A percentile compares a stretch with the other conserved stretches of the same genome.
These are phyloP conservation scores for Brettanomyces custersianus DNA, from an alignment of 805 yeast genomes.

Conservation along the genomic window DNA sequence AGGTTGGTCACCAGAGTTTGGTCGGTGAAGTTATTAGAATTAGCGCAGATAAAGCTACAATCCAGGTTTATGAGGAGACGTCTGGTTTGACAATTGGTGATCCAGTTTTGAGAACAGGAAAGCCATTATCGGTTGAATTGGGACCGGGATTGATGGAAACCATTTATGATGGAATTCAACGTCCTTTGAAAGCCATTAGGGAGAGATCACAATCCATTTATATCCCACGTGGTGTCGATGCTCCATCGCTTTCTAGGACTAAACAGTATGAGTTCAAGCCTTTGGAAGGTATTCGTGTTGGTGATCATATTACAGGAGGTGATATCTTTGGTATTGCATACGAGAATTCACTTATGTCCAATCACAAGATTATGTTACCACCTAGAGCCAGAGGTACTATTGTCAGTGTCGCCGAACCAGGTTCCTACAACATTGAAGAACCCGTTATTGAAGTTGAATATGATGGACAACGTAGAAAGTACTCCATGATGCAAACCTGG, in stretches of 20 bases:
- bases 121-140: slow-evolving; percentile 96
- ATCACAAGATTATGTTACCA: slow-evolving; percentile 91
- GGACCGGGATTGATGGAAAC: slow-evolving; percentile 99
- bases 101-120: slow-evolving; percentile 96
- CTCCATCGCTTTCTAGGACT: slow-evolving; percentile 86
- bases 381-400: slow-evolving; percentile 99
- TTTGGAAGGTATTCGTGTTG: slow-evolving; percentile 56
- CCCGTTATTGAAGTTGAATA: slow-evolving; percentile 89
- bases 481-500: slow-evolving; percentile 98
- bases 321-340: slow-evolving; percentile 90
- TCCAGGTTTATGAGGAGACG: slow-evolving; percentile 98
- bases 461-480: slow-evolving; percentile 71
- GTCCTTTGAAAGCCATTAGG: slow-evolving; percentile 92
- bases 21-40: slow-evolving; percentile 99
- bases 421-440: slow-evolving; percentile 87
- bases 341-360: slow-evolving; percentile 86
- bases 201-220: slow-evolving; percentile 85
- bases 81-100: slow-evolving; percentile 99
- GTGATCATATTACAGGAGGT: slow-evolving; percentile 98
- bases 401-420: slow-evolving; percentile 79
- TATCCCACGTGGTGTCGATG: slow-evolving; percentile 97
- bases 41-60: slow-evolving; percentile 92
- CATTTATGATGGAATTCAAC: slow-evolving; percentile 98
- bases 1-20: slow-evolving; percentile 92
- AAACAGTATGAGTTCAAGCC: slow-evolving; percentile 84